Evolutionary conservation across 331 rosid species (phyloP).

Genomic region (Prunus yedoensis): DNA sequence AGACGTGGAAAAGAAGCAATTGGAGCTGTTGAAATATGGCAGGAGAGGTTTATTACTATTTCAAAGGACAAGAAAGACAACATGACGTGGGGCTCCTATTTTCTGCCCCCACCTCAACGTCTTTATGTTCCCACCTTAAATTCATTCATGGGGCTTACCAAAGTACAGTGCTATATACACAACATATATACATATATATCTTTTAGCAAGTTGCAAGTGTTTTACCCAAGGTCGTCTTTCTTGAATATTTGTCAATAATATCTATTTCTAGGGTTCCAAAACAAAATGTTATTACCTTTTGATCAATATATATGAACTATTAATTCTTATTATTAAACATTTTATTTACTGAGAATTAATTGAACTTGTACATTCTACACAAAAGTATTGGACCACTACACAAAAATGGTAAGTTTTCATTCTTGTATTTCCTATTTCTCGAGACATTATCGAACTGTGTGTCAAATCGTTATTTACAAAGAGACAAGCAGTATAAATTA

Average conservation of each 20-base stretch:
- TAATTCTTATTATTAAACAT: too few relatives aligned
- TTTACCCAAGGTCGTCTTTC: background rate
- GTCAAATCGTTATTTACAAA: too few relatives aligned
- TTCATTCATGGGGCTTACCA: background rate
- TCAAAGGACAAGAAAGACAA: conserved; percentile 39
- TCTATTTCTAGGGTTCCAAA: background rate
- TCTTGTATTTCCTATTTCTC: too few relatives aligned
- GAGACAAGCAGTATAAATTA: too few relatives aligned
- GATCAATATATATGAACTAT: background rate
- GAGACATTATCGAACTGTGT: too few relatives aligned
- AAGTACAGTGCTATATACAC: background rate
- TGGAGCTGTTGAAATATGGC: conserved; percentile 34
- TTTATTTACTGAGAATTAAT: too few relatives aligned
- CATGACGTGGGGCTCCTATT: conserved; percentile 33
- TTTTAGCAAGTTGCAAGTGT: background rate
- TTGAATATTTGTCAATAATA: background rate
- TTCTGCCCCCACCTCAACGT: conserved; percentile 14
- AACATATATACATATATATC: background rate
- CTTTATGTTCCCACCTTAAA: conserved; percentile 7
- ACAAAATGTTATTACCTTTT: background rate
- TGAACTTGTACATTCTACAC: too few relatives aligned
- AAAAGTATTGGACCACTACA: too few relatives aligned
- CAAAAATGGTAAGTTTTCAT: too few relatives aligned
- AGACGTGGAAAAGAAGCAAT: conserved; percentile 65
- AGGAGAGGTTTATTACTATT: conserved; percentile 10